phyloP scores from a whole-genome alignment of 352 stramenopile species.

The Phytophthora palmivora region DNA sequence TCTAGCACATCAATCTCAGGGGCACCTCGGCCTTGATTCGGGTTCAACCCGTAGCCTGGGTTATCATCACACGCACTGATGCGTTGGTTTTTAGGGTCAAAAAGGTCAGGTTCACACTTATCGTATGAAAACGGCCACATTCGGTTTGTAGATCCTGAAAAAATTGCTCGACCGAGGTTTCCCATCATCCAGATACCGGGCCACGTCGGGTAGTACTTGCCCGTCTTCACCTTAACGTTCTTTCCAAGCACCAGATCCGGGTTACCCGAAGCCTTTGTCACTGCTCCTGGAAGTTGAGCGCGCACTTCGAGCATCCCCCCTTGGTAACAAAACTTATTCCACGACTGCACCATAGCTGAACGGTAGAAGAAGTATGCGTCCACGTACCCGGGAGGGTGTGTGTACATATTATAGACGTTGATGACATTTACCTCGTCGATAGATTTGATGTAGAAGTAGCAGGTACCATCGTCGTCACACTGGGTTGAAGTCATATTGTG shows the following conservation, averaged over 20 bases:
- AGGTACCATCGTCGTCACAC: conserved; percentile 51
- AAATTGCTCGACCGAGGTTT: conserved; percentile 93
- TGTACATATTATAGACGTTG: conserved; percentile 66
- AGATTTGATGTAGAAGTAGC: conserved; percentile 54
- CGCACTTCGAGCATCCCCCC: conserved; percentile 91
- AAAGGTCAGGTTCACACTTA: conserved; percentile 71
- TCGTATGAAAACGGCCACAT: conserved; percentile 96
- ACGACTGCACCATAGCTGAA: conserved; percentile 91
- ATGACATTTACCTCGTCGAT: conserved; percentile 44
- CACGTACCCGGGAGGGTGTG: conserved; percentile 48
- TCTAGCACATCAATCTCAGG: conserved; percentile 96
- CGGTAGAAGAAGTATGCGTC: conserved; percentile 52
- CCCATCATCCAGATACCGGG: conserved; percentile 94
- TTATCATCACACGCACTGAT: conserved; percentile 84
- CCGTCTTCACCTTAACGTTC: conserved; percentile 53
- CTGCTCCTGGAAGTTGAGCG: conserved; percentile 88
- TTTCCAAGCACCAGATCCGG: conserved; percentile 44
- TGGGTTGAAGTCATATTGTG: conserved; percentile 71
- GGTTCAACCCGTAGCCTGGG: conserved; percentile 91
- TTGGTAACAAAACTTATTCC: conserved; percentile 96
- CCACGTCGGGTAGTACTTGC: conserved; percentile 78
- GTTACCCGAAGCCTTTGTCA: conserved; percentile 52
- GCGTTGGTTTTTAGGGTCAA: conserved; percentile 44
- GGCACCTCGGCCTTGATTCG: conserved; percentile 80
- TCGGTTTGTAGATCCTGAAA: conserved; percentile 89